Base-by-base conservation (phyloP, 106 monocot species). In the Apostasia shenzhenica region DNA sequence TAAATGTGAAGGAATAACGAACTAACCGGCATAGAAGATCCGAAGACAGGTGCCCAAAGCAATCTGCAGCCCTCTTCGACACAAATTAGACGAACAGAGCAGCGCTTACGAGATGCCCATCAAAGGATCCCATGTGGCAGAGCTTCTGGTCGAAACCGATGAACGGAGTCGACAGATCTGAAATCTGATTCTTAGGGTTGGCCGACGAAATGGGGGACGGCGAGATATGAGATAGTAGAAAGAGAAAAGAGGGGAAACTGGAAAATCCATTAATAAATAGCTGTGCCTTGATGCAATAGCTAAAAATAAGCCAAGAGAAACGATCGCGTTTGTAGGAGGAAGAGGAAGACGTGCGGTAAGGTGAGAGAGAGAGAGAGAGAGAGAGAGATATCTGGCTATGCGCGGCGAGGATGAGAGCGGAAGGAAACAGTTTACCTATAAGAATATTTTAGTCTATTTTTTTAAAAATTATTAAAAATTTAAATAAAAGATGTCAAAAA, bases 211-310 rank as follows among this genome's bases (percentile, higher is more conserved):
- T 26, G 11, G 39, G 40, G 5, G 40, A 8, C 2, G 59, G 39
- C 6, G 59, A 57, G 26, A 26, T 26, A 26, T 26, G 26, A 50
- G 50, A 8, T 50, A 8, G 50, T 4, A 8, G 59, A 59, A 40
- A 59, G 59, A 40, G 40, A 38, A 59, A 40, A 6, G 57, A 59
- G 57, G 37, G 40, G 59, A 38, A 1, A 9, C 7, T 39, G 40
- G 59, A 59, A 41, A 59, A 59, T 8, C 59, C 40, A 59, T 59
- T 26, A 38, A 59, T 56, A 57, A 57, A 57, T 57, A 57, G 37
- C 38, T 39, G 57, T 37, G 3, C 26, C 37, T 37, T 57, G 57
- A 57, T 57, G 57, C n/a, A 59, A 9, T 59, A 4, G 7, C 59
- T 59, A 59, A 59, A 59, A 39, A 39, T 59, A 59, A 37, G n/a